Base-by-base conservation (phyloP, 2,329 filamentous ascomycete genomes). In the Aspergillus bombycis region DNA sequence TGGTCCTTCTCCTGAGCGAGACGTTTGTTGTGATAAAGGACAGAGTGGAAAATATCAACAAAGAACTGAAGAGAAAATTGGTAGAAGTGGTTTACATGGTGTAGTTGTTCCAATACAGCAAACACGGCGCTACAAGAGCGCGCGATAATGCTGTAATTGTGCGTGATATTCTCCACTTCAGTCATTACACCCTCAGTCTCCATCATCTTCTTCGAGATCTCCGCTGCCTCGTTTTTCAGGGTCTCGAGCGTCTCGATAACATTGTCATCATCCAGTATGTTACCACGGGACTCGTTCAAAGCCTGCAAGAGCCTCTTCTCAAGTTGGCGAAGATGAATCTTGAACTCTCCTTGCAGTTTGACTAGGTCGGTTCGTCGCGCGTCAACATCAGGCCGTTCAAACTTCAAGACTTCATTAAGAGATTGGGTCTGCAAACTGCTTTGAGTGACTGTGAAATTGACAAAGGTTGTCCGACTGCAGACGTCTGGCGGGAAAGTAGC, bases 1-100 rank as follows among this genome's bases (percentile, higher is more conserved):
- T 96, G 88, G 67, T 95, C 90, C 36, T 86, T 89, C 77, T 91
- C 88, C 63, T 83, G 85, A 23, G 86, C 85, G 58, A 95, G 83
- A 64, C 88, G 88, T 72, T 90, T 89, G 78, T 96, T 96, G 63
- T 88, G 86, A 70, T 91, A 91, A 45, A 99, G 85, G 9, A 99
- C 95, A 7, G 91, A 88, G 75, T 96, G 92, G 86, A 99, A 99
- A 71, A 99, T 99, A 76, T 97, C 92, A 61, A 97, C 87, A 81
- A 99, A 99, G 81, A 97, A 99, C 78, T 97, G 94, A 64, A 99
- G 85, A 43, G 95, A 99, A 84, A 99, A 99, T 77, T 98, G 96
- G 79, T 99, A 99, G 81, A 98, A 98, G 83, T 98, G 95, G 78
- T 99, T 97, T 77, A 99, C 89, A 75, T 97, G 96, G 79, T 98